Evolutionary conservation across 2,329 filamentous ascomycete genomes (phyloP), one percentile per base, ranked within the genome.

Genomic region (Fusarium clavum): DNA sequence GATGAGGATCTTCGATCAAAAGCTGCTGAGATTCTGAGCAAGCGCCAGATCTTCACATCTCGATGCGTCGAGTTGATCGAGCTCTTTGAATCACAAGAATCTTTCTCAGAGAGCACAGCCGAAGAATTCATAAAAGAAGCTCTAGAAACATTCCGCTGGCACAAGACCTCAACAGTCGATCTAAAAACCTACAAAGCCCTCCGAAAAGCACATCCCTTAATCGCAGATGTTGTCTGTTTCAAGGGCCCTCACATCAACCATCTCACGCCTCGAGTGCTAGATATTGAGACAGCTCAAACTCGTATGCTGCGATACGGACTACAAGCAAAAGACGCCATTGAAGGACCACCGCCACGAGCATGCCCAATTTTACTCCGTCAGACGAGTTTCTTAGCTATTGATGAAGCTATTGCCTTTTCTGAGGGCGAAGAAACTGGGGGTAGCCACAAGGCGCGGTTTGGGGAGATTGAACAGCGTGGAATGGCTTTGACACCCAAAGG

Each of bases 391-490:
- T 75, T 83, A 3, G 85, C 85, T 0, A 71, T 87, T 0, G 81
- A 86, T 54, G 85, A 87, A 69, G 75, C 75, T 0, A 81, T 87
- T 6, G 74, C 76, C 2, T 87, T 87, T 62, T 68, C 61, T 1
- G 72, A 74, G 14, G 44, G 69, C 1, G 57, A 69, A 57, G 69
- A 20, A 20, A 13, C 25, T 8, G 59, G 74, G 3, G 82, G 82
- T 3, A 80, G 77, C 0, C 85, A 87, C 54, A 83, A 78, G 8
- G 84, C 85, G 1, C 78, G 85, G 0, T 87, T 87, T 34, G 85
- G 85, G 0, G 85, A 87, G 70, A 82, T 87, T 10, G 85, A 87
- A 68, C 82, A 87, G 69, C 79, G 85, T 4, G 85, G 85, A 0
- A 83, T 81, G 6, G 85, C 85, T 0, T 76, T 87, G 10, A 87